Conservation (phyloP, 345 rosid species). For the Trapa incisa region DNA sequence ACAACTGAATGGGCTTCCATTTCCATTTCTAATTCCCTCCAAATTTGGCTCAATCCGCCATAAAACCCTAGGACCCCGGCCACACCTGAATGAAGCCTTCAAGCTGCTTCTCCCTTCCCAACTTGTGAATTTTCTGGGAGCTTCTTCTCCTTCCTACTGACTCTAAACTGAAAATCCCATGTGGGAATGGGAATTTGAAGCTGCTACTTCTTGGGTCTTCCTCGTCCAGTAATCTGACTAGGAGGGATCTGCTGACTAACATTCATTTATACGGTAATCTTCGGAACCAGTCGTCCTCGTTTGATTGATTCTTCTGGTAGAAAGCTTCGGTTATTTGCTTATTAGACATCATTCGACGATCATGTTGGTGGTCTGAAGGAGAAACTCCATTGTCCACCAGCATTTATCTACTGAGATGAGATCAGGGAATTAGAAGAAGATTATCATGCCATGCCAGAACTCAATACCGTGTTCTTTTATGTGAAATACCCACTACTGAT, state of each 20-base stretch:
- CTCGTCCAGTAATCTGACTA: slow-evolving; percentile 11
- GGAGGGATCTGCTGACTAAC: not conserved
- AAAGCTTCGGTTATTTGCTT: not conserved
- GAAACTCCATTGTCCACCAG: not conserved
- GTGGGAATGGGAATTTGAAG: slow-evolving; percentile 16
- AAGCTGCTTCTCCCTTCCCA: not conserved
- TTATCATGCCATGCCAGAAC: not conserved
- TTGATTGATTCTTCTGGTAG: not conserved
- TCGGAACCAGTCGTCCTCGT: not conserved
- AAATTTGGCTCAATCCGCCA: slow-evolving; percentile 15
- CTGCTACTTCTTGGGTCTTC: slow-evolving; percentile 4
- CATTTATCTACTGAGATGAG: not conserved
- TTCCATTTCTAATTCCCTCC: slow-evolving; percentile 2
- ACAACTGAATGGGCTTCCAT: slow-evolving; percentile 16
- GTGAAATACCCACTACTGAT: not conserved
- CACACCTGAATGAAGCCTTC: too few species aligned
- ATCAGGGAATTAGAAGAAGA: too few species aligned
- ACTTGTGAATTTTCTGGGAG: slow-evolving; percentile 12
- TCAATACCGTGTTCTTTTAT: not conserved
- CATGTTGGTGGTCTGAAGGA: not conserved
- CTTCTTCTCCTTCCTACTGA: slow-evolving; percentile 11
- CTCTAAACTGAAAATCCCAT: slow-evolving; percentile 17
- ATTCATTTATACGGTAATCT: slow-evolving; percentile 24
- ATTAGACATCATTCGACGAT: not conserved
- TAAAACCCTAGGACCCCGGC: slow-evolving; percentile 21